These are phyloP conservation scores for Tilletiaria anomala DNA, from an alignment of 1,284 basidiomycete genomes.

Conservation along the genomic window DNA sequence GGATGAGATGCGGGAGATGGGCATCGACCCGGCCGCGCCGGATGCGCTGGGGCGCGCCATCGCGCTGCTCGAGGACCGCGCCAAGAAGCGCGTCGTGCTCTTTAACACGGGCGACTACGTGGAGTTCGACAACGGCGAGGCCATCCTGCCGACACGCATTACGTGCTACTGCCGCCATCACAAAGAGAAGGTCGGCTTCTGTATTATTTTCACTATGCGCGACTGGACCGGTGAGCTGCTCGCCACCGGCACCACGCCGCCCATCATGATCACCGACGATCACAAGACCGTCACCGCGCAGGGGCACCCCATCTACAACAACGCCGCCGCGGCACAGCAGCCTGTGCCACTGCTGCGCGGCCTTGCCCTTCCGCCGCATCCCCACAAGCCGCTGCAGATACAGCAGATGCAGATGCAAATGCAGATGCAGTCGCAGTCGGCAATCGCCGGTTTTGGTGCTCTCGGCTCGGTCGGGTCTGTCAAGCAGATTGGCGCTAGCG, in stretches of 20 bases:
- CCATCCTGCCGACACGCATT: slow-evolving; percentile 78
- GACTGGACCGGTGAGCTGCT: slow-evolving; percentile 67
- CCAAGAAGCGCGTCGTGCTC: slow-evolving; percentile 35
- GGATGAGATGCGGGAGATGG: slow-evolving; percentile 30
- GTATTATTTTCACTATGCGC: slow-evolving; percentile 75
- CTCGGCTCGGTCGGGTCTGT: too few relatives aligned
- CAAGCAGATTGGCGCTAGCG: too few relatives aligned
- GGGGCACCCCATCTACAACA: too few relatives aligned
- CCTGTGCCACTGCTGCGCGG: too few relatives aligned
- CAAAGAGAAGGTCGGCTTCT: slow-evolving; percentile 87
- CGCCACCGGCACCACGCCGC: slow-evolving; percentile 67
- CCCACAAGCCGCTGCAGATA: too few relatives aligned
- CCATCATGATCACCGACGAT: slow-evolving; percentile 93
- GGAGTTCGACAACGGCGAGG: slow-evolving; percentile 74
- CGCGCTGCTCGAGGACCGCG: slow-evolving; percentile 30
- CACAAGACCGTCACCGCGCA: slow-evolving; percentile 66
- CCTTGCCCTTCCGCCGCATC: too few relatives aligned
- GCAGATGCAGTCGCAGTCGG: neutral
- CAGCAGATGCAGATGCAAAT: neutral
- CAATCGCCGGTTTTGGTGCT: too few relatives aligned
- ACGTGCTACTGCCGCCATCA: slow-evolving; percentile 99
- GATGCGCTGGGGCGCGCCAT: slow-evolving; percentile 20
- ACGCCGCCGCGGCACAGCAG: too few relatives aligned
- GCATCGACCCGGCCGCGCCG: slow-evolving; percentile 21
- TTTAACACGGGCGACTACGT: slow-evolving; percentile 91